phyloP scores from a whole-genome alignment of 1,139 yeast genomes.

The Suhomyces terraborum region DNA sequence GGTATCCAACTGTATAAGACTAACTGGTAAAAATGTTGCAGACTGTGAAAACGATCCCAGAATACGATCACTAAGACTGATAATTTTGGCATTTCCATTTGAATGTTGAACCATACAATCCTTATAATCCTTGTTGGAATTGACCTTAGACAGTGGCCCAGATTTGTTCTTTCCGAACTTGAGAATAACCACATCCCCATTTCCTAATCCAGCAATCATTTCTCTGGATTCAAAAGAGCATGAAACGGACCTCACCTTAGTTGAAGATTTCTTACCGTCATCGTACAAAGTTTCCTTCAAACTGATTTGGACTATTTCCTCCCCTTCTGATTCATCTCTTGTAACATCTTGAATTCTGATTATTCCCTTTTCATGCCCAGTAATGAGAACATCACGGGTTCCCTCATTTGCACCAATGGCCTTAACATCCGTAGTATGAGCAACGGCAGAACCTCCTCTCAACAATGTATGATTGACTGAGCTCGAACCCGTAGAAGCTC shows the following conservation, averaged over 20 bases:
- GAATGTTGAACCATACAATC: conserved; percentile 36
- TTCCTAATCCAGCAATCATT: conserved; percentile 64
- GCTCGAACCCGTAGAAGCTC: conserved; percentile 41
- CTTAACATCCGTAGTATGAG: conserved; percentile 33
- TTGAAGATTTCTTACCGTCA: conserved; percentile 31
- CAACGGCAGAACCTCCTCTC: conserved; percentile 77
- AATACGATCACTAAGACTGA: conserved; percentile 35
- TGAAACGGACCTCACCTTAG: conserved; percentile 60
- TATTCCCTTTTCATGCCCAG: conserved; percentile 83
- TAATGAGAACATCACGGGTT: conserved; percentile 60
- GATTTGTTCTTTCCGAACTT: conserved; percentile 55
- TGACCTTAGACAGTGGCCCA: conserved; percentile 11
- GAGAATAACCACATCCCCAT: conserved; percentile 77
- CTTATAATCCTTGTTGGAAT: conserved; percentile 25
- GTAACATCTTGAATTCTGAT: conserved; percentile 83
- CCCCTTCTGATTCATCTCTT: conserved; percentile 69
- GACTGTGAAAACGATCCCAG: conserved; percentile 36
- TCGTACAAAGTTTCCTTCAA: conserved; percentile 39
- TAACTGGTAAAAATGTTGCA: conserved; percentile 63
- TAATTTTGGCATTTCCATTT: conserved; percentile 39
- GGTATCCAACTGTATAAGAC: conserved; percentile 46
- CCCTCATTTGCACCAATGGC: conserved; percentile 59
- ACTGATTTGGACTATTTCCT: conserved; percentile 43
- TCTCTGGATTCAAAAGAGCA: conserved; percentile 81
- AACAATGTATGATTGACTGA: conserved; percentile 46